Percentiles rank a stretch among this genome's conserved stretches.
phyloP scores from a whole-genome alignment of 2,329 filamentous ascomycete species.

The Monilinia fructigena region DNA sequence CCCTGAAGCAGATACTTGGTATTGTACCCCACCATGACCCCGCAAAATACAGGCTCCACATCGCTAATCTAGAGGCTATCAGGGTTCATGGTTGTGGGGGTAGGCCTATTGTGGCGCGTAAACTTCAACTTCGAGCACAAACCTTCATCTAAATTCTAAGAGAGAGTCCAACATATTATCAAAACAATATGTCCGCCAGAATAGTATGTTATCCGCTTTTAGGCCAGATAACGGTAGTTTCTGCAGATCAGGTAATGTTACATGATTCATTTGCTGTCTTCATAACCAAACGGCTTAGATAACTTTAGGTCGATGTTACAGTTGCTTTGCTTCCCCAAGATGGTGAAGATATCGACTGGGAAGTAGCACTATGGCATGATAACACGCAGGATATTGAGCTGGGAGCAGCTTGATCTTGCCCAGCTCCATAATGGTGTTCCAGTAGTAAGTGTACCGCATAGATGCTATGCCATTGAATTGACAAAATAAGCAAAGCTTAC shows the following conservation, averaged over 20 bases:
- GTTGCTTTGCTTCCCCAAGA: neutral
- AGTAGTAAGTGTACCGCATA: neutral
- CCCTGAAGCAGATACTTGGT: neutral
- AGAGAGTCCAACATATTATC: neutral
- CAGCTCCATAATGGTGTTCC: neutral
- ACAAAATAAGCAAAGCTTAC: neutral
- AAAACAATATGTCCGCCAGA: conserved; percentile 10
- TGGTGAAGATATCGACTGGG: conserved; percentile 7
- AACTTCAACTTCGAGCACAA: neutral
- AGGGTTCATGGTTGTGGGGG: neutral
- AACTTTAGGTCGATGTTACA: conserved; percentile 6
- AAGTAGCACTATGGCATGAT: conserved; percentile 18
- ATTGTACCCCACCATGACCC: neutral
- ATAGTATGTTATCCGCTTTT: conserved; percentile 11
- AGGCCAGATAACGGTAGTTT: conserved; percentile 2
- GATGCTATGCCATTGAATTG: neutral
- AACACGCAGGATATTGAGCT: neutral
- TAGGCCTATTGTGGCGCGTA: neutral
- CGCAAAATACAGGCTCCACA: neutral
- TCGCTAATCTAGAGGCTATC: neutral
- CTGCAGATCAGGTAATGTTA: neutral
- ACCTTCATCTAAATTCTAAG: neutral
- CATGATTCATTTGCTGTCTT: neutral
- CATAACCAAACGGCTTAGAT: neutral
- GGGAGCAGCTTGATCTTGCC: conserved; percentile 14